phyloP scores from a whole-genome alignment of 345 rosid species.

The Camelina laxa region DNA sequence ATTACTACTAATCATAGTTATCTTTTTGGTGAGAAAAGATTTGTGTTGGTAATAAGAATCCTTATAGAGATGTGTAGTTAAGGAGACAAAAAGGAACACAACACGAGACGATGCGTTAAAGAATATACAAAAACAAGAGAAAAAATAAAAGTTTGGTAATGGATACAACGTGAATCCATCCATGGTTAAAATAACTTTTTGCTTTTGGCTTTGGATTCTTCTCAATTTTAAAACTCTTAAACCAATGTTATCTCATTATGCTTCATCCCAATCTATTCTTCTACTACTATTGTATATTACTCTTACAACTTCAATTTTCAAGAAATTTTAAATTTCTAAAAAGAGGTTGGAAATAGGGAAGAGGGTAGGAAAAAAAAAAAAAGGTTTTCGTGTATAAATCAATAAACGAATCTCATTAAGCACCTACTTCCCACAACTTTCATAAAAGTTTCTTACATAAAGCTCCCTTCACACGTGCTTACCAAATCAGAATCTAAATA shows the following conservation, averaged over 20 bases:
- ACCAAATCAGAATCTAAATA: slow-evolving; percentile 12
- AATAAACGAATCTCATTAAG: slow-evolving; percentile 45
- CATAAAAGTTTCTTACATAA: slow-evolving; percentile 36
- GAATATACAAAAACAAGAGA: slow-evolving; percentile 32
- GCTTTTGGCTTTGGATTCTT: slow-evolving; percentile 39
- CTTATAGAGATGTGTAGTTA: slow-evolving; percentile 36
- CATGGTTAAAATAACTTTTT: slow-evolving; percentile 13
- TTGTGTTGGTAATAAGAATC: slow-evolving; percentile 21
- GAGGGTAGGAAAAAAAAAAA: background rate
- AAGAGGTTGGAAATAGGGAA: slow-evolving; percentile 23
- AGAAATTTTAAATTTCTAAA: background rate
- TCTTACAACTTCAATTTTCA: slow-evolving; percentile 19
- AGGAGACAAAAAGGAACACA: slow-evolving; percentile 47
- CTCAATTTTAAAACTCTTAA: slow-evolving; percentile 21
- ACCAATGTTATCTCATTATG: slow-evolving; percentile 33
- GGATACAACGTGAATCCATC: slow-evolving; percentile 41
- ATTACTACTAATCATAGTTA: background rate
- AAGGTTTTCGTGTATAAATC: slow-evolving; percentile 19
- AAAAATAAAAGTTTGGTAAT: slow-evolving; percentile 21
- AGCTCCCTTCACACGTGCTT: slow-evolving; percentile 41
- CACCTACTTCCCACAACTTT: slow-evolving; percentile 38
- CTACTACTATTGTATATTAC: background rate
- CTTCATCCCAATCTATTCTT: slow-evolving; percentile 1
- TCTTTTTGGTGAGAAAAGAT: slow-evolving; percentile 19
- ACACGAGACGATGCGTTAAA: slow-evolving; percentile 41